These are phyloP conservation scores for Phytophthora pseudosyringae DNA, from an alignment of 352 stramenopile species.

Conservation along the genomic window DNA sequence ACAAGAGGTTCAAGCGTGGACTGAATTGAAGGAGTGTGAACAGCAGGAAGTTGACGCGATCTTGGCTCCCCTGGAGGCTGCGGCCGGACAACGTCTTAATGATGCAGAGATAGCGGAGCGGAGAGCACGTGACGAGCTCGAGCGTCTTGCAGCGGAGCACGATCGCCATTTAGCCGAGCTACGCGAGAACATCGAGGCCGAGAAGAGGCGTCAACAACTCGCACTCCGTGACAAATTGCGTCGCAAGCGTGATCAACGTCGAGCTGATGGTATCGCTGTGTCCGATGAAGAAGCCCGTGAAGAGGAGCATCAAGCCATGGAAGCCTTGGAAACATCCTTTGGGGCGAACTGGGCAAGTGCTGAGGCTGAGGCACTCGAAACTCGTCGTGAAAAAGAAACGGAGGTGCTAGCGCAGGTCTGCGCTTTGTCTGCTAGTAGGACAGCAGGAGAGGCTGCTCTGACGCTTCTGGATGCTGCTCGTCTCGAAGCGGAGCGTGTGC, in stretches of 20 bases:
- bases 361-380: conserved; percentile 18
- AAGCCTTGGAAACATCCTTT: conserved; percentile 25
- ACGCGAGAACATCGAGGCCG: conserved; percentile 12
- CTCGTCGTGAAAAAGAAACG: conserved; percentile 22
- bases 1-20: conserved; percentile 26
- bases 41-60: conserved; percentile 24
- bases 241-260: conserved; percentile 30
- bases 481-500: conserved; percentile 37
- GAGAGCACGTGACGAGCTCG: conserved; percentile 39
- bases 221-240: conserved; percentile 36
- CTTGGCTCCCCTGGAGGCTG: conserved; percentile 25
- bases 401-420: conserved; percentile 26
- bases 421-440: conserved; percentile 19
- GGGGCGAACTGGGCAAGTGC: conserved; percentile 18
- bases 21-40: conserved; percentile 6
- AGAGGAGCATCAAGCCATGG: conserved; percentile 17
- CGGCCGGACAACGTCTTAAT: conserved; percentile 13
- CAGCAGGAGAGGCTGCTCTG: conserved; percentile 25
- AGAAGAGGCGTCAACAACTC: conserved; percentile 38
- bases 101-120: conserved; percentile 28
- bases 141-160: conserved; percentile 34
- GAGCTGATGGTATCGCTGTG: not conserved
- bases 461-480: conserved; percentile 25
- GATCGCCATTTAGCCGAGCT: conserved; percentile 30
- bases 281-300: conserved; percentile 10